Conservation (phyloP, 768 basidiomycete species). For the Cytidiella melzeri region DNA sequence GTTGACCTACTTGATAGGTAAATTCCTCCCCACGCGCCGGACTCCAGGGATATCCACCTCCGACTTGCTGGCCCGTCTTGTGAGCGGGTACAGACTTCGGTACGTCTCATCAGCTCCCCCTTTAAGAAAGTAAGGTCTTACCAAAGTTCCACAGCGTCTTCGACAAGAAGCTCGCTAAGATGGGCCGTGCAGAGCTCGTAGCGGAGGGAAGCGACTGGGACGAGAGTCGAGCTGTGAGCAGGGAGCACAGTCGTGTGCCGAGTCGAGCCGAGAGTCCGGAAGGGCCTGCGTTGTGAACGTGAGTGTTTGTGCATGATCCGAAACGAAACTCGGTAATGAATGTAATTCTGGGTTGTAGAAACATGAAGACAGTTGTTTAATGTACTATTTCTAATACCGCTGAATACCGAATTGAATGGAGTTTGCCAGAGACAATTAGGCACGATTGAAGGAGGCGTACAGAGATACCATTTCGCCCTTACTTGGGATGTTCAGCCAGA, state of each 20-base stretch:
- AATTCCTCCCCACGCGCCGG: conserved; percentile 91
- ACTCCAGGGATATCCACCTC: conserved; percentile 95
- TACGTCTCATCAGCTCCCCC: conserved; percentile 64
- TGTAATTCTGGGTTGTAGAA: background rate
- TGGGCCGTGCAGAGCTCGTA: conserved; percentile 70
- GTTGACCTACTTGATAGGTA: conserved; percentile 43
- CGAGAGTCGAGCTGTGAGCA: conserved; percentile 17
- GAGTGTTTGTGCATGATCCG: no score
- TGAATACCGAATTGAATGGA: background rate
- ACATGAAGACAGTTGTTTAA: background rate
- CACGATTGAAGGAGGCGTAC: no score
- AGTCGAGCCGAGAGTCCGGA: conserved; percentile 9
- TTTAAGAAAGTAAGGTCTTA: conserved; percentile 74
- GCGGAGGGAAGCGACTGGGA: conserved; percentile 44
- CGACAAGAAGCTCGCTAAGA: conserved; percentile 85
- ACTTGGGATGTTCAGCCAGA: no score
- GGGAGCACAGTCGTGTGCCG: conserved; percentile 10
- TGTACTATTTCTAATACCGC: background rate
- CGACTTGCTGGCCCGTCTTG: conserved; percentile 86
- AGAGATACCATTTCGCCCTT: no score
- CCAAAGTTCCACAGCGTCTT: conserved; percentile 46
- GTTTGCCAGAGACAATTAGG: background rate
- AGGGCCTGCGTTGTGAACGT: no score
- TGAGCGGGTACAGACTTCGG: conserved; percentile 69
- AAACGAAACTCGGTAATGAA: background rate